Conservation (phyloP, 179 eudicot species). For the Spergularia azorica region DNA sequence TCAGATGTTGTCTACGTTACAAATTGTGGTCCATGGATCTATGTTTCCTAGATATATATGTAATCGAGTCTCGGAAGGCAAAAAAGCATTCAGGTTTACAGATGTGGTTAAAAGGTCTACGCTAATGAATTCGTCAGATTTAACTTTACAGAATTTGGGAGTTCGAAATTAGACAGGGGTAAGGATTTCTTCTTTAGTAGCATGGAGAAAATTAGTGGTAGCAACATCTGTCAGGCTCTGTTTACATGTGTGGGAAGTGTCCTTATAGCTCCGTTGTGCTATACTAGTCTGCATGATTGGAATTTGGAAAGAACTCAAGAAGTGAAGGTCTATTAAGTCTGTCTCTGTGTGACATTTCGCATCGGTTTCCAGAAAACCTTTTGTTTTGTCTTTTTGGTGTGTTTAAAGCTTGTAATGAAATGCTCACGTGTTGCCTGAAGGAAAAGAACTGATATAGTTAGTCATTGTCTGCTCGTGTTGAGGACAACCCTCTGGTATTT, state of each 20-base stretch:
- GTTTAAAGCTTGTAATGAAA: background rate
- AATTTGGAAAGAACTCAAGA: background rate
- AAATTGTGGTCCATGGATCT: background rate
- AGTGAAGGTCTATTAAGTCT: background rate
- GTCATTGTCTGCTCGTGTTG: background rate
- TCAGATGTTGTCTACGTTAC: background rate
- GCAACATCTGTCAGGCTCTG: slow-evolving; percentile 4
- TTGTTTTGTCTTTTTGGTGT: background rate
- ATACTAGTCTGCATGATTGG: background rate
- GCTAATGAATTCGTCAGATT: background rate
- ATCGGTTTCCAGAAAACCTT: background rate
- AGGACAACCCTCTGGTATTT: background rate
- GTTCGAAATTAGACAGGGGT: background rate
- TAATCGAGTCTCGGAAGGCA: background rate
- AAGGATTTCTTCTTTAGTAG: background rate
- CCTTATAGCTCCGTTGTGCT: background rate
- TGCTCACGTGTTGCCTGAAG: background rate
- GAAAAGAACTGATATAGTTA: background rate
- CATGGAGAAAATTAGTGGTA: background rate
- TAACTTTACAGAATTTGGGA: background rate
- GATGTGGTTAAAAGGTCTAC: background rate
- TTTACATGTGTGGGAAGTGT: background rate
- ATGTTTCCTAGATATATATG: background rate
- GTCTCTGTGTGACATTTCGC: background rate
- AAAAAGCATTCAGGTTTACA: background rate